Conservation (phyloP, 192 early-diverging fungal genomes). For the Backusella australiensis region DNA sequence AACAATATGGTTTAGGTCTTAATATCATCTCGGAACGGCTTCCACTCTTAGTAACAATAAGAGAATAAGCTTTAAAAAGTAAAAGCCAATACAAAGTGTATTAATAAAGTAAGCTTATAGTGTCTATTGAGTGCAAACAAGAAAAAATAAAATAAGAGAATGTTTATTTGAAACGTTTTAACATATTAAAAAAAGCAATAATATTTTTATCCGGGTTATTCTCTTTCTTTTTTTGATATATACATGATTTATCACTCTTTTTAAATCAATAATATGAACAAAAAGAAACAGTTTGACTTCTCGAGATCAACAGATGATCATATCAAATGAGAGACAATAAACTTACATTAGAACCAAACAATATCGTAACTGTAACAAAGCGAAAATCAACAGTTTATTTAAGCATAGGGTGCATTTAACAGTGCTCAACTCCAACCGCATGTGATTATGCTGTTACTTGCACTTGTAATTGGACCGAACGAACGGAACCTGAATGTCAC, state of each 20-base stretch:
- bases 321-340: neutral
- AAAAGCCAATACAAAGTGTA: no score
- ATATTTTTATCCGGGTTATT: neutral
- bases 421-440: neutral
- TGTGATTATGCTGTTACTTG: neutral
- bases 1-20: neutral
- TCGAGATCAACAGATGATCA: neutral
- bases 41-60: no score
- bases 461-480: neutral
- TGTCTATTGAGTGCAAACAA: neutral
- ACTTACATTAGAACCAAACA: neutral
- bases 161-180: neutral
- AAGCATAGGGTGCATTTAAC: neutral
- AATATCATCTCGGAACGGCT: neutral
- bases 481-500: constrained; percentile 7
- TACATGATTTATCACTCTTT: no score
- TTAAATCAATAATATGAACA: neutral
- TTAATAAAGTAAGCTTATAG: no score
- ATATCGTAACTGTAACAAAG: neutral
- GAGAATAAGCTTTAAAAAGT: no score
- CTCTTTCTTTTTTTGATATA: neutral
- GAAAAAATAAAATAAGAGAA: neutral
- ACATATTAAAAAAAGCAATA: neutral
- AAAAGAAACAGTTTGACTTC: neutral
- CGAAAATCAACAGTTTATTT: neutral